phyloP scores from a whole-genome alignment of 495 filamentous ascomycete genomes.

The Penicillium maclennaniae region DNA sequence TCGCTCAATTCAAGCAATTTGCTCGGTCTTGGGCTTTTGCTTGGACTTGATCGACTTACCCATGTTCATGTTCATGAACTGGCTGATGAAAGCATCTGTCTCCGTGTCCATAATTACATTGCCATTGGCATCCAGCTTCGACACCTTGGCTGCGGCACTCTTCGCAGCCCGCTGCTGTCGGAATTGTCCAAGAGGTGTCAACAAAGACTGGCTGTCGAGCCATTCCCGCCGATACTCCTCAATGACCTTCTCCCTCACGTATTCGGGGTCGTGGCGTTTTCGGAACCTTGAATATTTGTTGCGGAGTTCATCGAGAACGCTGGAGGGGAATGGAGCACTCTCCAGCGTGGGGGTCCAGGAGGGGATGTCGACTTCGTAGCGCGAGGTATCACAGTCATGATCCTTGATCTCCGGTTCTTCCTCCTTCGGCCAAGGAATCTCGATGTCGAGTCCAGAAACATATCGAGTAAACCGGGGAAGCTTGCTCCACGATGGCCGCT shows the following conservation, averaged over 20 bases:
- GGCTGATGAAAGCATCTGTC: conserved; percentile 35
- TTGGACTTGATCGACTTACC: conserved; percentile 3
- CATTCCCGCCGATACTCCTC: conserved; percentile 58
- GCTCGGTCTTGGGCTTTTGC: conserved; percentile 14
- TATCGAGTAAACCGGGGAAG: conserved; percentile 42
- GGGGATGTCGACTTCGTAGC: conserved; percentile 66
- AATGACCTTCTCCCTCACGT: conserved; percentile 49
- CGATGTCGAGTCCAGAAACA: conserved; percentile 44
- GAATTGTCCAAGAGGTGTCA: conserved; percentile 41
- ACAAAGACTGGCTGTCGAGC: conserved; percentile 46
- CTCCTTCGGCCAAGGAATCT: conserved; percentile 69
- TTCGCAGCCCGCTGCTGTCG: conserved; percentile 19
- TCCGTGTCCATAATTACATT: conserved; percentile 33
- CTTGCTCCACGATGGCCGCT: conserved; percentile 29
- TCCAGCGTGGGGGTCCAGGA: conserved; percentile 76
- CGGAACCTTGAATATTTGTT: conserved; percentile 82
- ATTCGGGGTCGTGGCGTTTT: conserved; percentile 67
- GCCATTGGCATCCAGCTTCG: conserved; percentile 31
- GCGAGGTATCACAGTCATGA: conserved; percentile 63
- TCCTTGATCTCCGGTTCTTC: conserved; percentile 43
- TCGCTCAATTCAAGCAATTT: conserved; percentile 6
- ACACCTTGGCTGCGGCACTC: conserved; percentile 22
- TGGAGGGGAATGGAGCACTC: conserved; percentile 70
- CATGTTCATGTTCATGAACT: conserved; percentile 28
- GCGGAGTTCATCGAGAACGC: conserved; percentile 81